Conservation (phyloP, 169 alveolate genomes). For the Fabrea salina region DNA sequence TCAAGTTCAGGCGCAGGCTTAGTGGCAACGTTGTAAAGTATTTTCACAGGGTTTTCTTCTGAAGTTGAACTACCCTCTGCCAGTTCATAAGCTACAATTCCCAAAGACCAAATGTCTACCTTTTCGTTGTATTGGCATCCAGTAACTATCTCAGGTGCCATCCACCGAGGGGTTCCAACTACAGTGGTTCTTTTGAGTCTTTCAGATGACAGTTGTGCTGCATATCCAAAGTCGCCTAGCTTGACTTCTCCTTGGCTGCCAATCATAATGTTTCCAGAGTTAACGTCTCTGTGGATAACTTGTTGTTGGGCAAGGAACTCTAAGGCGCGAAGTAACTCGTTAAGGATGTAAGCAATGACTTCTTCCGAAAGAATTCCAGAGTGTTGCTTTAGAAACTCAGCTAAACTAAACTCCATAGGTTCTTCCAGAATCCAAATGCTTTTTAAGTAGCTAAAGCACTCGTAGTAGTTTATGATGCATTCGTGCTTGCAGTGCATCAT, state of each 20-base stretch:
- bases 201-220: background rate
- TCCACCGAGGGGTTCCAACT: constrained; percentile 95
- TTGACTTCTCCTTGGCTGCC: constrained; percentile 74
- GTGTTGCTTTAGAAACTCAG: background rate
- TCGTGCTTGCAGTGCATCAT: too few relatives aligned
- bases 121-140: constrained; percentile 69
- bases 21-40: background rate
- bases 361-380: background rate
- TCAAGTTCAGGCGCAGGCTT: background rate
- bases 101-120: constrained; percentile 92
- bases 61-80: constrained; percentile 91
- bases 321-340: background rate
- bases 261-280: constrained; percentile 86
- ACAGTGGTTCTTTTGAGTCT: constrained; percentile 42
- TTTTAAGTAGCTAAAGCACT: background rate
- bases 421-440: background rate
- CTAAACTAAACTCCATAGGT: background rate
- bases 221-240: constrained; percentile 87
- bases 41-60: background rate
- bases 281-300: constrained; percentile 87
- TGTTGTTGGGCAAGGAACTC: constrained; percentile 20
- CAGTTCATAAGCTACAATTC: constrained; percentile 89
- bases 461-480: too few relatives aligned
- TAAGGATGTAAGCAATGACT: background rate
- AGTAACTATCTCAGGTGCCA: constrained; percentile 91